Base-by-base conservation (phyloP, 257 asterid genomes). In the Linderniella brevidens region DNA sequence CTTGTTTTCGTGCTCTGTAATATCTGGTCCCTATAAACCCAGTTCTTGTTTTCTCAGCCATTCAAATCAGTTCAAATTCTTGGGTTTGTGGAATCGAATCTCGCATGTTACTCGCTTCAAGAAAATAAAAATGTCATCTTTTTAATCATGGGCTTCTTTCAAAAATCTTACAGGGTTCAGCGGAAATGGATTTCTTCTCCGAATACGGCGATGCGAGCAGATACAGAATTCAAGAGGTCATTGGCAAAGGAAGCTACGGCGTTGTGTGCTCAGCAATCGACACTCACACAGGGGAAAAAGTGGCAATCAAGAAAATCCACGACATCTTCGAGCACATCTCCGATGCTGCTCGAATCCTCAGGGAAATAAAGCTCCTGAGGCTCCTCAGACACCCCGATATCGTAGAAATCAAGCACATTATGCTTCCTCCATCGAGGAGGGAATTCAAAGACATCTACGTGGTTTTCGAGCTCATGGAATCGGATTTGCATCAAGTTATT, bases 141-240 rank as follows among this genome's bases (percentile, higher is more conserved):
- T 25, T 25, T 25, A 25, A 25, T 25, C 32, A 2, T 25, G 32
- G 6, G 6, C 32, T 25, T 25, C 32, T 25, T 6, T 25, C 6
- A 25, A 3, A 25, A 25, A 14, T 68, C 62, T 35, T 44, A 18
- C 82, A 83, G 95, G 66, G 64, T 56, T 80, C 92, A 5, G 48
- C 70, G 13, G 93, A 83, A 68, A 67, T 74, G 78, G 95, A 87
- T 35, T 87, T 87, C 76, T 87, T 87, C 62, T 87, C 97, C 12
- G 95, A 87, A 50, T 83, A 80, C 57, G 95, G 95, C 14, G 97
- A 83, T 72, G 95, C 86, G 46, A 87, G 72, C 69, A 72, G 90
- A 65, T 87, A 71, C 57, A 87, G 71, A 64, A 74, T 87, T 64
- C 95, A 57, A 58, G 95, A 77, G 68, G 84, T 77, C 40, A 58